Base-by-base conservation (phyloP, 164 flowering plant species). In the Aristolochia contorta region DNA sequence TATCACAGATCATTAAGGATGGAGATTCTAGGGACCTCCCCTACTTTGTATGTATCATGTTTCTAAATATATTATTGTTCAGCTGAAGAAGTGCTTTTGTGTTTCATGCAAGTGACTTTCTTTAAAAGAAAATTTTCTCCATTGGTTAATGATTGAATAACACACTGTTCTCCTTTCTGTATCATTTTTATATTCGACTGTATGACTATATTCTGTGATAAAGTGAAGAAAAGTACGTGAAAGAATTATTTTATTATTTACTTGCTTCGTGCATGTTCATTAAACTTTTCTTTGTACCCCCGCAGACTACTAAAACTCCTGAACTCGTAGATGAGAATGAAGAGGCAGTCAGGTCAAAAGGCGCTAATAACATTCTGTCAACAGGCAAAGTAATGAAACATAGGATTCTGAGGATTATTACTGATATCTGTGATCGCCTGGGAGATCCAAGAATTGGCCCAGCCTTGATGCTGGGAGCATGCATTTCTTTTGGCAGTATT, bases 381-480 rank as follows among this genome's bases (percentile, higher is more conserved):
- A 65, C 75, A 50, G 67, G 82, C 60, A 70, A 61, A 24, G 83
- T 78, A 68, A 16, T 85, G 62, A 85, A 76, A 64, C 80, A 79
- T 25, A 75, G 52, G 54, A 57, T 82, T 49, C 49, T 12, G 23
- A 62, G 71, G 59, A 47, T 80, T 47, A n/a, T 66, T 41, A 56
- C 55, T 45, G 49, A 62, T 61, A 45, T 73, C 54, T 52, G 47
- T 63, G 84, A 82, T 77, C 57, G 52, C 22, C 57, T 80, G 18
- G 75, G 70, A 58, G 99, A 93, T 75, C 95, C 97, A 62, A 80
- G 99, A 69, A 69, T 85, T 50, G 96, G 97, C 25, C 90, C 96
- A 7, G 25, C 78, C 58, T 70, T 91, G 73, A 84, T 91, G 62
- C 65, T 94, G 71, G 87, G 67, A 47, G 86, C 99, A 50, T 70